Conservation (phyloP, 2,329 filamentous ascomycete species). For the Trichoderma cornu-damae region DNA sequence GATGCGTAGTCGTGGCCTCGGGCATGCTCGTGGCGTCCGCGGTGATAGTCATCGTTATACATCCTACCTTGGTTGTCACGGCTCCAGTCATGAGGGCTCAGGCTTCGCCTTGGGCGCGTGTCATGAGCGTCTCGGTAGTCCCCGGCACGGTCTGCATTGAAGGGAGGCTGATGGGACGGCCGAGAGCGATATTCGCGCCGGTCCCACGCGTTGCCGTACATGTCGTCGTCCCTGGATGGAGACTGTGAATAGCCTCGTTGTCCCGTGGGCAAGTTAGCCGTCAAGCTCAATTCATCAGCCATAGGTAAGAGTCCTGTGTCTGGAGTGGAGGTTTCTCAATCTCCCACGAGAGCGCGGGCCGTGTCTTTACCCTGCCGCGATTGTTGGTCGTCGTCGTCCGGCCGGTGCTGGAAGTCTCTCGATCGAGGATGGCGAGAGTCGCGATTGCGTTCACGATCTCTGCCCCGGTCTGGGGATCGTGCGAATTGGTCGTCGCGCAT, state of each 20-base stretch:
- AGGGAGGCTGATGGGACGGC: constrained; percentile 26
- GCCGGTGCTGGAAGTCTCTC: constrained; percentile 25
- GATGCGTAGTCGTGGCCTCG: constrained; percentile 21
- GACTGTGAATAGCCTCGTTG: constrained; percentile 42
- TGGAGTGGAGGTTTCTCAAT: constrained; percentile 25
- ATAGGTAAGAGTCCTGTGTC: constrained; percentile 4
- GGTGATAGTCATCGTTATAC: constrained; percentile 36
- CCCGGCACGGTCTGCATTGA: constrained; percentile 24
- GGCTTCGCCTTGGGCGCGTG: constrained; percentile 24
- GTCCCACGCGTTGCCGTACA: constrained; percentile 31
- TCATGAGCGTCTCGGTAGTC: constrained; percentile 29
- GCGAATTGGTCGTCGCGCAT: constrained; percentile 43
- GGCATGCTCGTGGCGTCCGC: constrained; percentile 23
- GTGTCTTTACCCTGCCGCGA: constrained; percentile 48
- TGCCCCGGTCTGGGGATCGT: constrained; percentile 30
- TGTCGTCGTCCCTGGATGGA: constrained; percentile 37
- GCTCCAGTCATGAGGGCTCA: constrained; percentile 26
- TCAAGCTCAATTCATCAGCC: constrained; percentile 32
- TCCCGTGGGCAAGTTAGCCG: constrained; percentile 44
- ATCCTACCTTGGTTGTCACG: constrained; percentile 35
- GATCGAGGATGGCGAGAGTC: constrained; percentile 20
- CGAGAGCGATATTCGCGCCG: constrained; percentile 28
- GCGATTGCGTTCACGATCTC: constrained; percentile 19
- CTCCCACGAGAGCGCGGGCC: constrained; percentile 31
- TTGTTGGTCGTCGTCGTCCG: constrained; percentile 40